Evolutionary conservation across 495 filamentous ascomycete species (phyloP).

Genomic region (Lepidopterella palustris): DNA sequence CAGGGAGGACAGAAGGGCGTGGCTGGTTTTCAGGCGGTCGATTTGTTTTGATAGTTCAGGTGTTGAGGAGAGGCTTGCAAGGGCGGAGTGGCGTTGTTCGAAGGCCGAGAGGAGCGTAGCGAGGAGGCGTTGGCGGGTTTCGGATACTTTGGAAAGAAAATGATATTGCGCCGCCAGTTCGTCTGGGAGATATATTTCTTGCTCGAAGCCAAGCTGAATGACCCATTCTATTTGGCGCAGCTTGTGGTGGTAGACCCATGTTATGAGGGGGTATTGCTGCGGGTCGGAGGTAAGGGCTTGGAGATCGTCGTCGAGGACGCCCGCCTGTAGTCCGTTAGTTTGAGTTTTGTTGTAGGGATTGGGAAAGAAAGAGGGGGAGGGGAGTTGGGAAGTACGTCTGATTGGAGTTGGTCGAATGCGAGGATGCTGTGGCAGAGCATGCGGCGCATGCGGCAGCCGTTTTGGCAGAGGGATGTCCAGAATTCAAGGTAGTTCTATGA

Average conservation of each 20-base stretch:
- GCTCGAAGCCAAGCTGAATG: conserved; percentile 91
- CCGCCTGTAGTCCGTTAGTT: conserved; percentile 44
- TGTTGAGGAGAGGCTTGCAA: too few species aligned
- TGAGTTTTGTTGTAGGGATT: too few species aligned
- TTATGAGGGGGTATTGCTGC: conserved; percentile 62
- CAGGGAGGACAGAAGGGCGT: too few species aligned
- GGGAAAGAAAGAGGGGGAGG: background rate
- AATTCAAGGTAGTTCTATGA: conserved; percentile 62
- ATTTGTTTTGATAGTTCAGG: too few species aligned
- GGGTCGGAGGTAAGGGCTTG: conserved; percentile 46
- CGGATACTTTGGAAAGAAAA: conserved; percentile 43
- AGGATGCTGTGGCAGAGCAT: conserved; percentile 72
- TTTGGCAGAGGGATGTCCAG: conserved; percentile 77
- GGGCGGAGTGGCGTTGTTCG: conserved; percentile 3
- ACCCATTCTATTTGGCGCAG: conserved; percentile 79
- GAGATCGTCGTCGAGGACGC: conserved; percentile 69
- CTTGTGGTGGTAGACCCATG: conserved; percentile 87
- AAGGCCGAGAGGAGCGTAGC: background rate
- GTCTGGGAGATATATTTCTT: conserved; percentile 79
- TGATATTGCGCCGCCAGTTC: conserved; percentile 89
- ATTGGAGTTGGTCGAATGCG: conserved; percentile 80
- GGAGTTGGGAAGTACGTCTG: conserved; percentile 52
- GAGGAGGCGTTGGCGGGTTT: conserved; percentile 9
- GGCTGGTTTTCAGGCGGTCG: too few species aligned
- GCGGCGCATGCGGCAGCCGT: conserved; percentile 78